Percentiles rank a stretch among this genome's conserved stretches.
Evolutionary conservation across 148 eudicot genomes (phyloP).

Genomic region (Arbutus unedo): DNA sequence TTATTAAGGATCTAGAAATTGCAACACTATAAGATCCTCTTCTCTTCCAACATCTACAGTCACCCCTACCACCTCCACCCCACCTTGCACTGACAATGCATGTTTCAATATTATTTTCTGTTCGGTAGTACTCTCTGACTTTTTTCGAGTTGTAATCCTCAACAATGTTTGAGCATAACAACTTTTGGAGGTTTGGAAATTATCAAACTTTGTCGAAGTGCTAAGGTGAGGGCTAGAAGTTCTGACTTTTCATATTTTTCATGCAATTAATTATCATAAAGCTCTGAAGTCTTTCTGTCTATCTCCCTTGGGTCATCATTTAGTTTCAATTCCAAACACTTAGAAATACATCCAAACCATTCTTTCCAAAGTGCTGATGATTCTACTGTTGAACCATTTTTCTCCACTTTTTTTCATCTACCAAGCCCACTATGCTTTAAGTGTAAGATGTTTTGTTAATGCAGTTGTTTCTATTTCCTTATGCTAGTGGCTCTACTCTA

Average conservation of each 20-base stretch:
- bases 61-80: neutral
- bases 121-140: neutral
- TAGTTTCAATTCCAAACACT: neutral
- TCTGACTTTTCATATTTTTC: neutral
- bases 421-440: neutral
- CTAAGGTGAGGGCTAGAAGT: neutral
- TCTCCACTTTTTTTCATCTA: neutral
- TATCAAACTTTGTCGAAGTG: neutral
- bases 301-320: neutral
- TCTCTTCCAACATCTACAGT: neutral
- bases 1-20: neutral
- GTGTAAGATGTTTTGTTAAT: neutral
- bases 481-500: neutral
- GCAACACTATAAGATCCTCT: neutral
- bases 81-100: neutral
- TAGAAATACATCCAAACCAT: neutral
- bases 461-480: neutral
- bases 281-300: neutral
- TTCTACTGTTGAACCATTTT: neutral
- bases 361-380: neutral
- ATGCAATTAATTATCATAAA: neutral
- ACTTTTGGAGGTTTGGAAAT: neutral
- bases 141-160: neutral
- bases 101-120: neutral
- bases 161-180: neutral